Evolutionary conservation across 192 early-diverging fungal genomes (phyloP), one percentile per base, ranked within the genome.

Genomic region (Coemansia brasiliensis): DNA sequence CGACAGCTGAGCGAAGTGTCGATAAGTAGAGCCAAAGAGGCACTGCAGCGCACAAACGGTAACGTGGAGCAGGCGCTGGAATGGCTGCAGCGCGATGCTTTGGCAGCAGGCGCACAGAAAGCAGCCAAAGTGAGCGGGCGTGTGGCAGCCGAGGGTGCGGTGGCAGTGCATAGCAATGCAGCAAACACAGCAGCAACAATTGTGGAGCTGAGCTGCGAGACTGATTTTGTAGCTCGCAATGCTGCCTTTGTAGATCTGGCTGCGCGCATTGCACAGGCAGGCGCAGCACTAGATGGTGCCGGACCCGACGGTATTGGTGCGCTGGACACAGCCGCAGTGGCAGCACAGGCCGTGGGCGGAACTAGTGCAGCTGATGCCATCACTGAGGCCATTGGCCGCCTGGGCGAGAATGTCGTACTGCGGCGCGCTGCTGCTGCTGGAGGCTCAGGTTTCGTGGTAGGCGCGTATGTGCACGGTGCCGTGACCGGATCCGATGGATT

Each of bases 141-240:
- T n/a, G 79, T 82, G 37, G 87, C 94, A 16, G 63, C 78, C 11
- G 90, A 94, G 60, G 94, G 94, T 17, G 84, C 86, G 5, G 80
- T 85, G 10, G 72, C 81, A 2, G 67, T 87, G 43, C 79, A 86
- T 20, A 57, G 60, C 41, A 69, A 65, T 55, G 70, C 63, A 5
- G 52, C 51, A 54, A 69, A 62, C 48, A 76, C 79, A 24, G 72
- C 74, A 22, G 84, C 83, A 12, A 72, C 89, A 11, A 86, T 90
- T 39, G 72, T 90, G 22, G 89, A 92, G 80, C 86, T 90, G 45
- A 68, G 64, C 72, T 93, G 90, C 57, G 96, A 98, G 71, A 95
- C 96, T 0, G 96, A 98, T 68, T 98, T 98, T 85, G 96, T 98
- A 5, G 91, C 92, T 6, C 84, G 90, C 54, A 91, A 89, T 62